These are phyloP conservation scores for Tillandsia fasciculata DNA, from an alignment of 176 grass and related monocot species.

Conservation along the genomic window DNA sequence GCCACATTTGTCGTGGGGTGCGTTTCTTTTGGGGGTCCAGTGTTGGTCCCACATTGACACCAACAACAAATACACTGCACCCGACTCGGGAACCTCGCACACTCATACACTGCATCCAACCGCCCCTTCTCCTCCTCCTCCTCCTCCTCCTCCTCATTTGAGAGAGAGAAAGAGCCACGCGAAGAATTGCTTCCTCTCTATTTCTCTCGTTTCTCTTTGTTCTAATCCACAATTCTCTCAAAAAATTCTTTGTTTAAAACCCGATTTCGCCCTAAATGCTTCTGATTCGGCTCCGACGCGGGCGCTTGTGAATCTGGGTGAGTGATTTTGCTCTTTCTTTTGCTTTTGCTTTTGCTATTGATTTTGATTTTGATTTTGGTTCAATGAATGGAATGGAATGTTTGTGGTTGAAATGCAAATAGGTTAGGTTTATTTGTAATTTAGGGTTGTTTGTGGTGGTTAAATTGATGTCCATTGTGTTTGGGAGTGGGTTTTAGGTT, in stretches of 20 bases:
- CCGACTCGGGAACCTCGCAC: conserved; percentile 10
- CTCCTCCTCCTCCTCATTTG: neutral
- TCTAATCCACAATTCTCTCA: neutral
- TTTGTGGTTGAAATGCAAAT: no score
- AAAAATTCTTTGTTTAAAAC: neutral
- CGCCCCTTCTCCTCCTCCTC: neutral
- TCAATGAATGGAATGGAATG: no score
- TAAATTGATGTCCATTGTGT: no score
- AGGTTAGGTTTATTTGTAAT: no score
- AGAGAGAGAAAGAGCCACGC: conserved; percentile 48
- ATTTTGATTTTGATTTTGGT: neutral
- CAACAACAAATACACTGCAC: no score
- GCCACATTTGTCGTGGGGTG: no score
- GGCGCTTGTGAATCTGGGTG: conserved; percentile 2
- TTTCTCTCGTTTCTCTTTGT: conserved; percentile 1
- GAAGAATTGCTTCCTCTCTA: conserved; percentile 11
- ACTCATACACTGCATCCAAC: conserved; percentile 18
- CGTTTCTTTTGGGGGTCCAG: no score
- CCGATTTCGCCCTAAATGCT: neutral
- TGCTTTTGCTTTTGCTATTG: neutral
- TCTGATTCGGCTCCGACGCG: conserved; percentile 2
- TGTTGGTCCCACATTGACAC: no score
- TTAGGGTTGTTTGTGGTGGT: no score
- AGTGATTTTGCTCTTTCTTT: conserved; percentile 7
- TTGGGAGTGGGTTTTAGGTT: no score